A percentile compares a stretch with the other conserved stretches of the same genome.
Evolutionary conservation across 352 stramenopile species (phyloP).

Genomic region (Globisporangium middletonii): DNA sequence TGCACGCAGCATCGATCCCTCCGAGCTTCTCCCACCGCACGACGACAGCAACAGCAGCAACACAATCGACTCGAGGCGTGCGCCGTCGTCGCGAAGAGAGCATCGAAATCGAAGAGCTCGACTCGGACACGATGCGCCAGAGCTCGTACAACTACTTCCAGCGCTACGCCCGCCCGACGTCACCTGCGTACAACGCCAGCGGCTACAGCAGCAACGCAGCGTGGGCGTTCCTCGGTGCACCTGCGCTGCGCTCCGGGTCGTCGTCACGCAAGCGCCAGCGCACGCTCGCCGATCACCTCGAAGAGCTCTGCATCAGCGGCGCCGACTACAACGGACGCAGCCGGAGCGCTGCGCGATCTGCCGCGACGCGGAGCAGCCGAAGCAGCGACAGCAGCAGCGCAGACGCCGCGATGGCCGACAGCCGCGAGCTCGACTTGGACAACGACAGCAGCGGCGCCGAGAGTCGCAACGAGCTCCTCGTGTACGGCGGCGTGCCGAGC

Average conservation of each 20-base stretch:
- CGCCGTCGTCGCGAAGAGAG: conserved; percentile 39
- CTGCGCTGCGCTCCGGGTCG: conserved; percentile 13
- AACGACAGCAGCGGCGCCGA: conserved; percentile 8
- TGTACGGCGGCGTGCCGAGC: conserved; percentile 32
- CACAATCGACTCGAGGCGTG: conserved; percentile 18
- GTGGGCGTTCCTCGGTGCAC: conserved; percentile 16
- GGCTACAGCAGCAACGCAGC: not conserved
- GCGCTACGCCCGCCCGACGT: conserved; percentile 17
- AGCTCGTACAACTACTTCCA: conserved; percentile 72
- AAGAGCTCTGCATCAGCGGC: conserved; percentile 36
- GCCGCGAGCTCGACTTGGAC: conserved; percentile 2
- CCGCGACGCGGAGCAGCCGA: not conserved
- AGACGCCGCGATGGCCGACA: conserved; percentile 16
- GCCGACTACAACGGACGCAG: conserved; percentile 5
- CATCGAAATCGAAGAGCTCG: conserved; percentile 61
- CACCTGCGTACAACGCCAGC: conserved; percentile 8
- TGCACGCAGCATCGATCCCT: not conserved
- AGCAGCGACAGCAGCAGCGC: conserved; percentile 15
- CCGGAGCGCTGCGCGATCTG: conserved; percentile 7
- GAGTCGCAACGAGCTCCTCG: conserved; percentile 18
- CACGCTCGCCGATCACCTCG: conserved; percentile 59
- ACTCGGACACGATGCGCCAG: conserved; percentile 64
- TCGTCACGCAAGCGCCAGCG: conserved; percentile 46
- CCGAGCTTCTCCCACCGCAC: not conserved
- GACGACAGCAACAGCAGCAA: not conserved